These are phyloP conservation scores for Metschnikowia matae DNA, from an alignment of 805 yeast genomes.

Conservation along the genomic window DNA sequence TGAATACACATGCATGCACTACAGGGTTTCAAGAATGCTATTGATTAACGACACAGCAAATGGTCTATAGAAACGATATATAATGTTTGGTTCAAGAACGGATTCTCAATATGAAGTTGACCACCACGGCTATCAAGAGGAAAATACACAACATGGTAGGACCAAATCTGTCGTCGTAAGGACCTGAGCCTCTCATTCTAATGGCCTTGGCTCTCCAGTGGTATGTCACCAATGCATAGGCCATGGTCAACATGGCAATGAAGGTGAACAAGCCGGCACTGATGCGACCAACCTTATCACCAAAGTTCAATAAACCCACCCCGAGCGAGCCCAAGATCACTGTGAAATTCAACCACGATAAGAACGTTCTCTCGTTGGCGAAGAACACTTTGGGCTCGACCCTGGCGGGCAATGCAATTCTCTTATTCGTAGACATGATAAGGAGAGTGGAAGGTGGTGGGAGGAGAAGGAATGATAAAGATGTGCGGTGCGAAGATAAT, in stretches of 20 bases:
- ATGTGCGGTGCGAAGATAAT: constrained; percentile 4
- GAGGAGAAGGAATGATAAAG: neutral
- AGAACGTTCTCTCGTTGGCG: constrained; percentile 97
- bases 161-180: constrained; percentile 98
- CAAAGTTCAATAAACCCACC: constrained; percentile 92
- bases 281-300: constrained; percentile 88
- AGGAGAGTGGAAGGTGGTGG: neutral
- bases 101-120: constrained; percentile 84
- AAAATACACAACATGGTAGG: constrained; percentile 97
- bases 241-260: constrained; percentile 97
- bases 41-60: neutral
- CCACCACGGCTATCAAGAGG: constrained; percentile 85
- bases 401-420: constrained; percentile 96
- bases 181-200: constrained; percentile 95
- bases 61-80: neutral
- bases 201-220: constrained; percentile 99
- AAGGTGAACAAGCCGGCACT: constrained; percentile 92
- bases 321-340: constrained; percentile 96
- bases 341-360: constrained; percentile 98
- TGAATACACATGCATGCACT: neutral
- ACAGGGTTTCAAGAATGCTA: neutral
- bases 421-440: constrained; percentile 45
- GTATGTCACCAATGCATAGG: constrained; percentile 89
- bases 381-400: constrained; percentile 99
- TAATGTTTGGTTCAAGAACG: constrained; percentile 35